These are phyloP conservation scores for Deakozyma indianensis DNA, from an alignment of 805 yeast genomes.

Conservation along the genomic window DNA sequence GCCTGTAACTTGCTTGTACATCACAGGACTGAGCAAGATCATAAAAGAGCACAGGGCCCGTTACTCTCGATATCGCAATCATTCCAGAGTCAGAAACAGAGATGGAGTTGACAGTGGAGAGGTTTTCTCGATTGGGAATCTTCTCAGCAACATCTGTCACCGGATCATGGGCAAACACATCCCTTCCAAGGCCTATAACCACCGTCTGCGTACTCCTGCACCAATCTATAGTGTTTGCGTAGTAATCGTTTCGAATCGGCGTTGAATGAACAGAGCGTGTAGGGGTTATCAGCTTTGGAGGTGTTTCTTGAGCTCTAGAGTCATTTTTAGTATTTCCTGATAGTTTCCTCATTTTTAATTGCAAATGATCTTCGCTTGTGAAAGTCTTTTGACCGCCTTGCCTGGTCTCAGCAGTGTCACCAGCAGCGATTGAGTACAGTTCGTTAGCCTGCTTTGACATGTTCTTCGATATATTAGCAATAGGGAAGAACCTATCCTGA, in stretches of 20 bases:
- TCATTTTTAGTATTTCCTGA: slow-evolving; percentile 1
- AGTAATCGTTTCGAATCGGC: slow-evolving; percentile 21
- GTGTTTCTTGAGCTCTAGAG: slow-evolving; percentile 2
- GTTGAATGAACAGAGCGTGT: slow-evolving; percentile 22
- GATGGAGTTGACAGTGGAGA: background rate
- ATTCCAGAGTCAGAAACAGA: background rate
- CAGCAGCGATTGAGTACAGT: no score
- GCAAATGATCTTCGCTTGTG: no score
- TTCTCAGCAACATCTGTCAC: background rate
- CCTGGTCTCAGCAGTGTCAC: no score
- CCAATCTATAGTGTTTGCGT: slow-evolving; percentile 12
- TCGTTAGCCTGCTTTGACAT: no score
- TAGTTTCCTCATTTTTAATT: no score
- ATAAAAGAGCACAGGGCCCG: slow-evolving; percentile 21
- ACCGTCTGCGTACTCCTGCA: background rate
- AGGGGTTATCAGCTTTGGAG: slow-evolving; percentile 1
- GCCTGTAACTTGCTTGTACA: background rate
- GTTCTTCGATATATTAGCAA: no score
- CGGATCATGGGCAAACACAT: background rate
- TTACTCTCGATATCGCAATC: slow-evolving; percentile 12
- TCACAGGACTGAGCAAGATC: slow-evolving; percentile 24
- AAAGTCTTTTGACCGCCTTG: no score
- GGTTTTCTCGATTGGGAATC: background rate
- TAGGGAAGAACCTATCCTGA: no score
- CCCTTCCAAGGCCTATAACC: background rate